A percentile compares a stretch with the other conserved stretches of the same genome.
These are phyloP conservation scores for Colletotrichum ledebouriae DNA, from an alignment of 2,329 filamentous ascomycete genomes.

Conservation along the genomic window DNA sequence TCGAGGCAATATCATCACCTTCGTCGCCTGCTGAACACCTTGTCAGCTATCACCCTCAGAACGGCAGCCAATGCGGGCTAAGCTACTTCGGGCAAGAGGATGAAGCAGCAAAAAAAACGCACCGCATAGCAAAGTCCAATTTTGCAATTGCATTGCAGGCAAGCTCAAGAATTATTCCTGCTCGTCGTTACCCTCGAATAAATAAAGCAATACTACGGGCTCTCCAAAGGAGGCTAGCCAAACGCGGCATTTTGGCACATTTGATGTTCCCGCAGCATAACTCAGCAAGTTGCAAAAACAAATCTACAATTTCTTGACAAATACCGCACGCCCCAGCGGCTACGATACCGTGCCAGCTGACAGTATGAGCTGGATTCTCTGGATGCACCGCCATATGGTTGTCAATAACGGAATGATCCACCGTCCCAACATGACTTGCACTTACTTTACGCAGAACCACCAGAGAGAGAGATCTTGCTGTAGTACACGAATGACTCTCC, in stretches of 20 bases:
- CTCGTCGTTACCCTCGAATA: slow-evolving; percentile 18
- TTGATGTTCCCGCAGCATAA: slow-evolving; percentile 23
- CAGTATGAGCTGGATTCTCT: slow-evolving; percentile 21
- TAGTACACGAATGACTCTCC: no score
- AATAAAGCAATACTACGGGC: slow-evolving; percentile 4
- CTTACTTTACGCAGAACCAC: neutral
- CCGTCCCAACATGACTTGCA: slow-evolving; percentile 28
- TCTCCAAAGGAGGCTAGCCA: slow-evolving; percentile 18
- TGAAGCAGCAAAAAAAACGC: neutral
- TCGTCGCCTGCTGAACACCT: neutral
- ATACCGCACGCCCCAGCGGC: slow-evolving; percentile 38
- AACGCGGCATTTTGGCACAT: slow-evolving; percentile 37
- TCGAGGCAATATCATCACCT: slow-evolving; percentile 7
- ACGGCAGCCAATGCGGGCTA: slow-evolving; percentile 23
- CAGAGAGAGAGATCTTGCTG: neutral
- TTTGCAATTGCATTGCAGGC: slow-evolving; percentile 19
- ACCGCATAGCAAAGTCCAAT: neutral
- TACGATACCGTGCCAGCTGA: slow-evolving; percentile 24
- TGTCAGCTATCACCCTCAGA: slow-evolving; percentile 5
- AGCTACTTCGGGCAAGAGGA: slow-evolving; percentile 18
- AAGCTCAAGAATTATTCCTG: slow-evolving; percentile 16
- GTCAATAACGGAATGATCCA: slow-evolving; percentile 11
- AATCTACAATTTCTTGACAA: slow-evolving; percentile 30
- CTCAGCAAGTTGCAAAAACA: slow-evolving; percentile 31
- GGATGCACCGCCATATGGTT: slow-evolving; percentile 15